Evolutionary conservation across 2,329 filamentous ascomycete species (phyloP).

Genomic region (Claviceps spartinae): DNA sequence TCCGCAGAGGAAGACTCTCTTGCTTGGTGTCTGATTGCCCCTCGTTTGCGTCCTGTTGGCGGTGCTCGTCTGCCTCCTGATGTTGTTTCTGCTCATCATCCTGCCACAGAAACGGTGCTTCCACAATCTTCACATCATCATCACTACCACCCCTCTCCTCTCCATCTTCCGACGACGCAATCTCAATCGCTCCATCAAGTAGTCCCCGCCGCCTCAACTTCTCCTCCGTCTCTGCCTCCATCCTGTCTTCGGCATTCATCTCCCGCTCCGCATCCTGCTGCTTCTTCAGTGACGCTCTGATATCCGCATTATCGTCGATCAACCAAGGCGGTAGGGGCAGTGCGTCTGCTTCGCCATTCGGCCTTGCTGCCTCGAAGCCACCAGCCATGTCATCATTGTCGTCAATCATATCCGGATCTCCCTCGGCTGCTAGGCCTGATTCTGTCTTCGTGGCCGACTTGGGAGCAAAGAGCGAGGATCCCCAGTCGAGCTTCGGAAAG

Average conservation of each 20-base stretch:
- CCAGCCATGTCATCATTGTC: conserved; percentile 41
- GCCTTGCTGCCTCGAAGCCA: conserved; percentile 46
- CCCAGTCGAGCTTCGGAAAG: conserved; percentile 73
- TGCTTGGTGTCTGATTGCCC: no score
- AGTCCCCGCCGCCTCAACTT: conserved; percentile 28
- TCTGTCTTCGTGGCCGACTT: conserved; percentile 16
- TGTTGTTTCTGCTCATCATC: background rate
- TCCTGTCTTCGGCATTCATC: conserved; percentile 50
- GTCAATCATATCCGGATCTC: conserved; percentile 4
- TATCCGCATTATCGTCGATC: conserved; percentile 43
- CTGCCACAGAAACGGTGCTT: conserved; percentile 20
- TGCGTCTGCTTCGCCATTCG: conserved; percentile 26
- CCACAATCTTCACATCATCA: conserved; percentile 43
- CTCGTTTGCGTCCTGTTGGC: background rate
- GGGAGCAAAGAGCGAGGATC: conserved; percentile 43
- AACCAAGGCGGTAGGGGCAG: conserved; percentile 70
- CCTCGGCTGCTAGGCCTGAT: conserved; percentile 6
- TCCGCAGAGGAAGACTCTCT: no score
- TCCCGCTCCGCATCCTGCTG: conserved; percentile 42
- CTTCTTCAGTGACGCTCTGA: conserved; percentile 48
- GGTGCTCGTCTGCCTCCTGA: background rate
- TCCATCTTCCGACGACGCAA: conserved; percentile 47
- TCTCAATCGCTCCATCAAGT: conserved; percentile 41
- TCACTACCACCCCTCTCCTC: conserved; percentile 43
- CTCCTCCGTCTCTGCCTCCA: conserved; percentile 42